A percentile compares a stretch with the other conserved stretches of the same genome.
Conservation (phyloP, 345 rosid genomes). For the Alliaria petiolata region DNA sequence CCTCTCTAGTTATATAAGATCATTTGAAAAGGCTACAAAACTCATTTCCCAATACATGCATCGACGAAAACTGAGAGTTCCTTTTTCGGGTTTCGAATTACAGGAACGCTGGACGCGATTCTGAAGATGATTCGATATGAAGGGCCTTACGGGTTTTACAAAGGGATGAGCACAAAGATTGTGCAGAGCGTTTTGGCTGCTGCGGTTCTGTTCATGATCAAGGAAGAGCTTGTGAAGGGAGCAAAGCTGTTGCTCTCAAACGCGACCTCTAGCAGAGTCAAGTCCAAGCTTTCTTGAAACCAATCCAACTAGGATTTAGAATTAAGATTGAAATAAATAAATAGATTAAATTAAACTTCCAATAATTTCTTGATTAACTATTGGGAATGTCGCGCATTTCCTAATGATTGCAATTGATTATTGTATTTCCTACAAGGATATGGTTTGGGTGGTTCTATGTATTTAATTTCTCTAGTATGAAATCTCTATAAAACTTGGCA, state of each 20-base stretch:
- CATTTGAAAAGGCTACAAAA: neutral
- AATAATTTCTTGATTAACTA: constrained; percentile 9
- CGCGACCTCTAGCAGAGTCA: constrained; percentile 19
- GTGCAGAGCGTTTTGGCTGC: constrained; percentile 91
- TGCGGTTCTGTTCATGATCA: constrained; percentile 85
- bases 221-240: constrained; percentile 88
- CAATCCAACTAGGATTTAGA: constrained; percentile 11
- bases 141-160: constrained; percentile 83
- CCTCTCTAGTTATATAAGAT: neutral
- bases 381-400: neutral
- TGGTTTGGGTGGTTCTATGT: neutral
- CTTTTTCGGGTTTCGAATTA: neutral
- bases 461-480: neutral
- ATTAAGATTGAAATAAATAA: constrained; percentile 13
- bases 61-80: neutral
- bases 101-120: constrained; percentile 83
- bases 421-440: constrained; percentile 12
- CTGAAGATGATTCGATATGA: constrained; percentile 84
- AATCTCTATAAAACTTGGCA: neutral
- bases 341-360: neutral
- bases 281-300: constrained; percentile 33
- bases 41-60: neutral
- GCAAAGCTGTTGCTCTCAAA: constrained; percentile 49
- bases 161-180: constrained; percentile 93
- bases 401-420: constrained; percentile 6